Percentiles rank a stretch among this genome's conserved stretches.
These are phyloP conservation scores for Paxillus ammoniavirescens DNA, from an alignment of 768 basidiomycete species.

Conservation along the genomic window DNA sequence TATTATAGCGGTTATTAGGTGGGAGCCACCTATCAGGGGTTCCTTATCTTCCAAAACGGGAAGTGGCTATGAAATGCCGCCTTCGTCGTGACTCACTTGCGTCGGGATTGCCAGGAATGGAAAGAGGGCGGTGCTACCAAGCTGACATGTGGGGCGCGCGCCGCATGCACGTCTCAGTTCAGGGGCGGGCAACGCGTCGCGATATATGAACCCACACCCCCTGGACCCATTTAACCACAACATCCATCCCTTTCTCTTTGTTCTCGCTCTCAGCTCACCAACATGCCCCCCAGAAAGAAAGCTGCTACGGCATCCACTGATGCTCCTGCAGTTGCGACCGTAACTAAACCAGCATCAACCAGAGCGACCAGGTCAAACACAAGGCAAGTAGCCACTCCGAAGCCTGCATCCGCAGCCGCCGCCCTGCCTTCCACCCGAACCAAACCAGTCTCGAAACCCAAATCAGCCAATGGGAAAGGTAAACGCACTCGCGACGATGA, in stretches of 20 bases:
- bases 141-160: neutral
- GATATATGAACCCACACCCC: neutral
- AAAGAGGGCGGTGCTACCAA: neutral
- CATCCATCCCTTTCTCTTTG: neutral
- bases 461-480: constrained; percentile 21
- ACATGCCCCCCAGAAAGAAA: constrained; percentile 50
- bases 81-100: neutral
- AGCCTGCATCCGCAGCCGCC: constrained; percentile 22
- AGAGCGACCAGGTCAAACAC: constrained; percentile 36
- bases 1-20: too few relatives aligned
- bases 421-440: constrained; percentile 14
- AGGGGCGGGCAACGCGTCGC: neutral
- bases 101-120: neutral
- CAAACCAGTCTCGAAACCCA: constrained; percentile 26
- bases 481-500: constrained; percentile 17
- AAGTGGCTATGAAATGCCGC: neutral
- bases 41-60: too few relatives aligned
- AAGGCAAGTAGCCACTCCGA: constrained; percentile 20
- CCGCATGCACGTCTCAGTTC: neutral
- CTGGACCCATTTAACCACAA: too few relatives aligned
- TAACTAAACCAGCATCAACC: constrained; percentile 21
- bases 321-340: constrained; percentile 24
- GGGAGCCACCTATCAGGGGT: too few relatives aligned
- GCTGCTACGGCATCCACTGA: constrained; percentile 21
- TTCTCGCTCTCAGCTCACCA: neutral